Evolutionary conservation across 176 grass and related monocot species (phyloP), one percentile per base, ranked within the genome.

Genomic region (Miscanthus lutarioriparius): DNA sequence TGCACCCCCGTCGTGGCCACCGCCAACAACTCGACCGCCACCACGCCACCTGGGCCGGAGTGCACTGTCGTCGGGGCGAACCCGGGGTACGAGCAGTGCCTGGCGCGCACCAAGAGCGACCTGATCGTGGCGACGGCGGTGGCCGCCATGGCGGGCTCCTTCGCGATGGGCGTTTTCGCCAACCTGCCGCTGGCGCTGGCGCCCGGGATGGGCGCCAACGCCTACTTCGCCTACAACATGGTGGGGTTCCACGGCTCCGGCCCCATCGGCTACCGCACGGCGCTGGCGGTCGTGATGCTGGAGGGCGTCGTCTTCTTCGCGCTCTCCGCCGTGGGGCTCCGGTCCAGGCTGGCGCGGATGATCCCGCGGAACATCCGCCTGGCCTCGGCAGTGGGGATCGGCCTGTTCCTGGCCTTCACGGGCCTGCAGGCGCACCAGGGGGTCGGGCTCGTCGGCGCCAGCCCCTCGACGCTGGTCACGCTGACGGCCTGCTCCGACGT

Each of bases 181-280:
- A 94, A 94, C 79, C 89, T 94, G 4, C 89, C 92, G 26, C 70
- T 94, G 0, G 89, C 83, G 2, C 86, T 94, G 4, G 92, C 92
- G 4, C 92, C 92, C 10, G 92, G 92, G 19, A 94, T 94, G 89
- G 92, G 92, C 7, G 80, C 89, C 35, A 94, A 94, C 81, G 89
- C 92, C 2, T 94, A 89, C 83, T 91, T 94, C 44, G 65, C 92
- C 11, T 94, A 94, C 85, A 94, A 89, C 86, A 91, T 94, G 86
- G 92, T 94, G 1, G 92, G 92, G 0, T 87, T 94, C 87, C 89
- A 73, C 35, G 92, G 92, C 19, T 94, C 89, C 0, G 92, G 92
- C 0, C 12, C 83, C 71, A 51, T 94, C 75, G 37, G 76, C 3
- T 94, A 94, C 80, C 7, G 84, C 80, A 84, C 89, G 4, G 92